Base-by-base conservation (phyloP, 106 monocot species). In the Dendrobium nobile region DNA sequence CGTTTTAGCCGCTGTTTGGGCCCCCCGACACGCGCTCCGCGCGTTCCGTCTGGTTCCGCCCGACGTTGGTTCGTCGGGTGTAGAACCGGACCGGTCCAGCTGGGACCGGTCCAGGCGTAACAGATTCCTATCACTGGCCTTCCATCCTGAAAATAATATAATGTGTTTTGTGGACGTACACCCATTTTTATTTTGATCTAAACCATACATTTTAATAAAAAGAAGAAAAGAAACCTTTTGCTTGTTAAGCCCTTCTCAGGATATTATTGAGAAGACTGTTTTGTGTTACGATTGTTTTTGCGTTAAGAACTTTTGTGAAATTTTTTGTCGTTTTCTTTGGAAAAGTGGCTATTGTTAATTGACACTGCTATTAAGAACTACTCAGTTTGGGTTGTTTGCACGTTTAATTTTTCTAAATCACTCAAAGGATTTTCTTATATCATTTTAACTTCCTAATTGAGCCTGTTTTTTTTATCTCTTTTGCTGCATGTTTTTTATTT, bases 241-340 rank as follows among this genome's bases (percentile, higher is more conserved):
- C 22, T 61, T 61, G 61, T 61, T 61, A 22, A 61, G 8, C 4
- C 22, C 19, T 61, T 61, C 5, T 61, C n/a, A 61, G 1, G 22
- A 4, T 33, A 37, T 70, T 70, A 37, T 37, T 70, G 33, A 37
- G 70, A 70, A 70, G 28, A 16, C 15, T 33, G 31, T 15, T 33
- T 11, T 65, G 64, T 65, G 64, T 65, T 65, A 65, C 24, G 64
- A 65, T 65, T 65, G 64, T 65, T 22, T 73, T 74, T 44, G n/a
- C 44, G 19, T 19, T 20, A 74, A 74, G 43, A 8, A 15, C 44
- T 44, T 74, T 42, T 0, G 43, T 5, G 10, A 44, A n/a, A 20
- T 74, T 42, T 74, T 42, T 74, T 37, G 40, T 72, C 1, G 2
- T 40, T 40, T 33, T 72, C 27, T 74, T 74, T 74, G 42, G 74